Evolutionary conservation across 495 filamentous ascomycete genomes (phyloP).

Genomic region (Daldinia bambusicola): DNA sequence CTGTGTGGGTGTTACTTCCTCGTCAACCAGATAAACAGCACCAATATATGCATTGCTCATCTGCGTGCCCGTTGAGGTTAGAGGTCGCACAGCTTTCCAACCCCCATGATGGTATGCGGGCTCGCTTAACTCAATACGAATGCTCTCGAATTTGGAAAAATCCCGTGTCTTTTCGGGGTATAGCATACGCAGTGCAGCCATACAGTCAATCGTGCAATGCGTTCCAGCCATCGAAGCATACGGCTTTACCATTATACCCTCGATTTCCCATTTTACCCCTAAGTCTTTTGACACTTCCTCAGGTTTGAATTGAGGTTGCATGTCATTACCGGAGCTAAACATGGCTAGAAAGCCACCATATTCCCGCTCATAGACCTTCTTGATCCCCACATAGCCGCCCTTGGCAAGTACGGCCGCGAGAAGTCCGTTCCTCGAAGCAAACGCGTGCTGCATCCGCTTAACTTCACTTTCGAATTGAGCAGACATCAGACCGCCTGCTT

Average conservation of each 20-base stretch:
- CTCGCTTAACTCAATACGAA: slow-evolving; percentile 23
- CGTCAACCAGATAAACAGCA: slow-evolving; percentile 55
- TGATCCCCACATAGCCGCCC: slow-evolving; percentile 56
- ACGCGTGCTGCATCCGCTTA: slow-evolving; percentile 61
- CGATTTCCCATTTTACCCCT: slow-evolving; percentile 53
- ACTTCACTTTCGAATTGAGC: slow-evolving; percentile 57
- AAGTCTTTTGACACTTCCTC: slow-evolving; percentile 51
- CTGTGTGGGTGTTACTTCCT: slow-evolving; percentile 36
- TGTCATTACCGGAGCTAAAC: slow-evolving; percentile 51
- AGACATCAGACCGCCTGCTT: slow-evolving; percentile 56
- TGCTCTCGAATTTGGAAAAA: background rate
- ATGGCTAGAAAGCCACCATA: slow-evolving; percentile 58
- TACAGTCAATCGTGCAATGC: slow-evolving; percentile 37
- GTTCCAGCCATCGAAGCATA: slow-evolving; percentile 55
- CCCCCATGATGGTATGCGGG: slow-evolving; percentile 53
- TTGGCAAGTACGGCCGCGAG: slow-evolving; percentile 54
- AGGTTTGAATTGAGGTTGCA: slow-evolving; percentile 45
- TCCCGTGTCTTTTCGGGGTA: background rate
- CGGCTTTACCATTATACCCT: slow-evolving; percentile 53
- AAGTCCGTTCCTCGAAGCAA: slow-evolving; percentile 58
- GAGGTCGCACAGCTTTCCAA: slow-evolving; percentile 50
- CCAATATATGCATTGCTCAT: slow-evolving; percentile 58
- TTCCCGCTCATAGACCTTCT: slow-evolving; percentile 55
- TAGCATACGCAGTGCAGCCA: background rate
- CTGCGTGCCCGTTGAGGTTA: slow-evolving; percentile 55